These are phyloP conservation scores for Coemansia aciculifera DNA, from an alignment of 192 early-diverging fungal species.

Conservation along the genomic window DNA sequence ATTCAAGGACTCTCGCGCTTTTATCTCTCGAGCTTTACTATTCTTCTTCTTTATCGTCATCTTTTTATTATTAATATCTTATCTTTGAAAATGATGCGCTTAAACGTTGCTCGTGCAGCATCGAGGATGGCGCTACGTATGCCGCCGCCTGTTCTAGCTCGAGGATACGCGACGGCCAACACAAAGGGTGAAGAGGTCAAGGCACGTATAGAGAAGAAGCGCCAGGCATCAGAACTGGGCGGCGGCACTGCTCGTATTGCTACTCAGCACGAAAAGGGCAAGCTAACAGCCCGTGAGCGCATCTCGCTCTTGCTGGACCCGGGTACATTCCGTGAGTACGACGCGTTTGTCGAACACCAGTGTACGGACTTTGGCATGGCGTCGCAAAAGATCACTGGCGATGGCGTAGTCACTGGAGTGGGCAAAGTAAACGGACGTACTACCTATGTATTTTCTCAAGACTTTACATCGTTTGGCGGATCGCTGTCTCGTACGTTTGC, in stretches of 20 bases:
- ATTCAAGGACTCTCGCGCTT: neutral
- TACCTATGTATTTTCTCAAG: constrained; percentile 90
- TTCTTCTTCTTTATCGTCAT: neutral
- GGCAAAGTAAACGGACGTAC: constrained; percentile 90
- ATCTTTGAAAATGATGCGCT: neutral
- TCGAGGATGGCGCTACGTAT: constrained; percentile 5
- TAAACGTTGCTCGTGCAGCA: neutral
- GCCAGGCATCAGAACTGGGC: constrained; percentile 70
- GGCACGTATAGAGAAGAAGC: constrained; percentile 62
- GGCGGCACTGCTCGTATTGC: constrained; percentile 79
- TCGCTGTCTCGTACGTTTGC: constrained; percentile 86
- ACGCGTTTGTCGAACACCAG: constrained; percentile 92
- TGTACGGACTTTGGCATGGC: constrained; percentile 91
- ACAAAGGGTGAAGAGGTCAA: constrained; percentile 30
- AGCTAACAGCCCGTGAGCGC: constrained; percentile 91
- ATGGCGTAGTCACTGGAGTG: constrained; percentile 95
- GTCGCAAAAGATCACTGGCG: constrained; percentile 78
- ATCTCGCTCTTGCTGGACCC: constrained; percentile 81
- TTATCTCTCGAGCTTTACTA: neutral
- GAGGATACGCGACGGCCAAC: constrained; percentile 33
- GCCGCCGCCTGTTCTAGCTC: neutral
- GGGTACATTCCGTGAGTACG: constrained; percentile 86
- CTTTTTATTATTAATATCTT: neutral
- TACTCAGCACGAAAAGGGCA: constrained; percentile 89
- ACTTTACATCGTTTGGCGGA: constrained; percentile 93